A percentile compares a stretch with the other conserved stretches of the same genome.
phyloP scores from a whole-genome alignment of 768 basidiomycete genomes.

The Lyophyllum semitale region DNA sequence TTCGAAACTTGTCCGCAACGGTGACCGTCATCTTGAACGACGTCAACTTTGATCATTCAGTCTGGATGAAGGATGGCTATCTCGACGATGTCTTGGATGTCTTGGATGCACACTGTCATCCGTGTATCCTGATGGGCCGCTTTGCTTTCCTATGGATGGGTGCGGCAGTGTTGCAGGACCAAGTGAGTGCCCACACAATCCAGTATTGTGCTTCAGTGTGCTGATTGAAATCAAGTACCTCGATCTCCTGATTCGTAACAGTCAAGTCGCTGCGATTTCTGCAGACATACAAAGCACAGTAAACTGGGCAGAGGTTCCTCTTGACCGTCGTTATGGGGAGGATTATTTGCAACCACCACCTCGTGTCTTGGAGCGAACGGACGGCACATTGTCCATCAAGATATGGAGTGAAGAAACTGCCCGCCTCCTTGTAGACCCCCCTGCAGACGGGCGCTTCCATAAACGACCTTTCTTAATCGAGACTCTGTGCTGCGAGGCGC shows the following conservation, averaged over 20 bases:
- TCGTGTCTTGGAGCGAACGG: slow-evolving; percentile 17
- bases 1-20: no score
- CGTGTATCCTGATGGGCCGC: slow-evolving; percentile 17
- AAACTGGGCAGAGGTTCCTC: slow-evolving; percentile 10
- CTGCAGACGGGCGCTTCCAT: background rate
- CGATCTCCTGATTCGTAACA: slow-evolving; percentile 16
- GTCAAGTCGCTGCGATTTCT: slow-evolving; percentile 12
- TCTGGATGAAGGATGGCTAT: slow-evolving; percentile 4
- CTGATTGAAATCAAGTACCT: slow-evolving; percentile 3
- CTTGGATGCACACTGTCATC: slow-evolving; percentile 15
- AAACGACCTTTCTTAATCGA: background rate
- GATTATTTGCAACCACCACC: slow-evolving; percentile 9
- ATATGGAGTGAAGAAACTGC: slow-evolving; percentile 15
- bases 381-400: slow-evolving; percentile 8
- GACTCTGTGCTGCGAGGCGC: slow-evolving; percentile 10
- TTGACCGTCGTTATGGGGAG: slow-evolving; percentile 8
- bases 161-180: slow-evolving; percentile 7
- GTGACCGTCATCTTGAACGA: no score
- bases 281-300: slow-evolving; percentile 15
- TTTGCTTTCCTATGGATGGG: slow-evolving; percentile 17
- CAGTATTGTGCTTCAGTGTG: no score
- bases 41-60: no score
- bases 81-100: slow-evolving; percentile 7
- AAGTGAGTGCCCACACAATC: slow-evolving; percentile 10
- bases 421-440: slow-evolving; percentile 9